These are phyloP conservation scores for Edaphochlamys debaryana DNA, from an alignment of 139 green algal species.

Conservation along the genomic window DNA sequence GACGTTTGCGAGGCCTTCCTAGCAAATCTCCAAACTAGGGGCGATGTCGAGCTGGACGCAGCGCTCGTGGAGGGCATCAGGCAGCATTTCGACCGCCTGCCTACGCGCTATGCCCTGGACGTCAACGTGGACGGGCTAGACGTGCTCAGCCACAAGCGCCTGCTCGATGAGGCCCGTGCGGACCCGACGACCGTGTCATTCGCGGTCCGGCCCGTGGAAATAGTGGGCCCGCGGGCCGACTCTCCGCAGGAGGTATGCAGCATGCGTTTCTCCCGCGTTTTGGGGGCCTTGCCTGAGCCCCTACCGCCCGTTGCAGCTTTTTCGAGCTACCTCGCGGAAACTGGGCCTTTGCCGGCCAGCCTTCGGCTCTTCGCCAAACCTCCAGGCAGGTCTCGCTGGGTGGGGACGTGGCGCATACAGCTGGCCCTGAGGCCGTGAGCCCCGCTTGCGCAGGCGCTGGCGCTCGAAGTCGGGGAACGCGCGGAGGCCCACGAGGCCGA, in stretches of 20 bases:
- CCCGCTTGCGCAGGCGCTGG: slow-evolving; percentile 67
- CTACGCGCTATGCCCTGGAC: slow-evolving; percentile 90
- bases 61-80: slow-evolving; percentile 74
- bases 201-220: slow-evolving; percentile 87
- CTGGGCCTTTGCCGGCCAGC: slow-evolving; percentile 74
- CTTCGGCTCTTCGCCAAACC: slow-evolving; percentile 91
- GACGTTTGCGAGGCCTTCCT: slow-evolving; percentile 81
- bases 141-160: slow-evolving; percentile 91
- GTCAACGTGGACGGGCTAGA: slow-evolving; percentile 91
- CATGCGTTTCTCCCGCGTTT: background rate
- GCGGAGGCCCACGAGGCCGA: slow-evolving; percentile 28
- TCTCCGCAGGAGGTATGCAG: slow-evolving; percentile 1
- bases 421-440: background rate
- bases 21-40: slow-evolving; percentile 60
- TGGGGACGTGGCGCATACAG: no score
- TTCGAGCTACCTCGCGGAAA: slow-evolving; percentile 25
- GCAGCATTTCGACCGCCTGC: slow-evolving; percentile 86
- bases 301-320: slow-evolving; percentile 16
- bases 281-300: background rate
- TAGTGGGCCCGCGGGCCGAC: slow-evolving; percentile 48
- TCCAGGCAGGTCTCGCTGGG: slow-evolving; percentile 67
- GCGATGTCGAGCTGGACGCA: slow-evolving; percentile 72
- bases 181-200: slow-evolving; percentile 88
- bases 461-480: slow-evolving; percentile 75
- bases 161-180: slow-evolving; percentile 86